These are phyloP conservation scores for Phytophthora syringae DNA, from an alignment of 352 stramenopile genomes.

Conservation along the genomic window DNA sequence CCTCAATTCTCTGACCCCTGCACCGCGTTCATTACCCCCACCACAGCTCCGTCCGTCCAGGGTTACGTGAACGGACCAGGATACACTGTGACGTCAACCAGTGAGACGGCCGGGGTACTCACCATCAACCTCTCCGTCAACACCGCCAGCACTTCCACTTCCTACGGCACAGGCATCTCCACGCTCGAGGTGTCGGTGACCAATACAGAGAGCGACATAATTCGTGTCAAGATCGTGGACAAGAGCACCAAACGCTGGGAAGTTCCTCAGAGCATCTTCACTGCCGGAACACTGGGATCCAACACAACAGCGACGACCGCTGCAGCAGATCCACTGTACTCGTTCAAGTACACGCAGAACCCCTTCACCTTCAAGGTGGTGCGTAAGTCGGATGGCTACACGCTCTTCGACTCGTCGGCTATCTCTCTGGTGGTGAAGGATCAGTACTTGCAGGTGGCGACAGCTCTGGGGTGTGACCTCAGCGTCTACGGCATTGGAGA, in stretches of 20 bases:
- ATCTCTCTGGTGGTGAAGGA: slow-evolving; percentile 50
- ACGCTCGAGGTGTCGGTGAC: slow-evolving; percentile 47
- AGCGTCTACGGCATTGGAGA: slow-evolving; percentile 52
- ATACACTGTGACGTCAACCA: slow-evolving; percentile 45
- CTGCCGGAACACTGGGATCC: slow-evolving; percentile 32
- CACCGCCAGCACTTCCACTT: slow-evolving; percentile 14
- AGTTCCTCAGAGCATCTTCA: slow-evolving; percentile 45
- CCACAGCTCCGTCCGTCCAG: slow-evolving; percentile 9
- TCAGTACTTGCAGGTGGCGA: slow-evolving; percentile 50
- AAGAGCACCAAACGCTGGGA: slow-evolving; percentile 61
- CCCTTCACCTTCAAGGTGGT: slow-evolving; percentile 50
- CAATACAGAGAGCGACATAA: slow-evolving; percentile 43
- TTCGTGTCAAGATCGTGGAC: slow-evolving; percentile 61
- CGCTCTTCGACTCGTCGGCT: slow-evolving; percentile 49
- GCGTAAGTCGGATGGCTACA: slow-evolving; percentile 45
- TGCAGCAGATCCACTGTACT: slow-evolving; percentile 22
- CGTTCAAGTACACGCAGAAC: slow-evolving; percentile 48
- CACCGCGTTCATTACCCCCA: no score
- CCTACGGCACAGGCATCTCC: slow-evolving; percentile 47
- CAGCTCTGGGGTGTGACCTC: slow-evolving; percentile 27
- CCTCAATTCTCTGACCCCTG: no score
- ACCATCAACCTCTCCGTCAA: slow-evolving; percentile 45
- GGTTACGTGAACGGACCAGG: slow-evolving; percentile 44
- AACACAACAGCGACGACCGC: slow-evolving; percentile 7
- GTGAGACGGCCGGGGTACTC: slow-evolving; percentile 32